phyloP scores from a whole-genome alignment of 1,284 basidiomycete species.

The Trametes hirsuta region DNA sequence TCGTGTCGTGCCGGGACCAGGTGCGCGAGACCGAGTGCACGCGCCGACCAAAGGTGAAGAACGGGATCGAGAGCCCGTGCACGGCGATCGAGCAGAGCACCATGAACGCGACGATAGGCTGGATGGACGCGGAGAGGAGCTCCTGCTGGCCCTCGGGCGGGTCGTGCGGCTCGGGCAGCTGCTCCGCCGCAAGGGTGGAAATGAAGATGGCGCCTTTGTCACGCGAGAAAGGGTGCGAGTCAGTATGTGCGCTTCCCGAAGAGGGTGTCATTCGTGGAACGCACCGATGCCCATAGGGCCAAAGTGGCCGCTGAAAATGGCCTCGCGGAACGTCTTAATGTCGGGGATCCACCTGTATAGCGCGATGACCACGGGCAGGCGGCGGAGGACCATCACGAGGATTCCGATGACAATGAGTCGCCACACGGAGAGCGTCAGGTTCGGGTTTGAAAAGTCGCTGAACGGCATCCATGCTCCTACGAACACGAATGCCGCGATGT shows the following conservation, averaged over 20 bases:
- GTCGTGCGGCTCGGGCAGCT: slow-evolving; percentile 61
- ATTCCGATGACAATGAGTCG: slow-evolving; percentile 83
- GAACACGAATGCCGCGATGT: slow-evolving; percentile 88
- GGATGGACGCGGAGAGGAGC: slow-evolving; percentile 74
- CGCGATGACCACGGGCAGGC: slow-evolving; percentile 83
- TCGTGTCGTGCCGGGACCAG: slow-evolving; percentile 74
- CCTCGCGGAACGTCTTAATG: slow-evolving; percentile 87
- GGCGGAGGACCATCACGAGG: slow-evolving; percentile 75
- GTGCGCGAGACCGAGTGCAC: slow-evolving; percentile 90
- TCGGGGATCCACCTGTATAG: slow-evolving; percentile 92
- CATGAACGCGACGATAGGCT: slow-evolving; percentile 91
- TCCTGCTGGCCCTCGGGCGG: slow-evolving; percentile 65
- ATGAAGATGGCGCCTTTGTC: slow-evolving; percentile 83
- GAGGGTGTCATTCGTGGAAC: slow-evolving; percentile 26
- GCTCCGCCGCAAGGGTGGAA: slow-evolving; percentile 78
- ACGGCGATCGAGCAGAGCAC: slow-evolving; percentile 86
- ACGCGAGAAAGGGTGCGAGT: slow-evolving; percentile 1
- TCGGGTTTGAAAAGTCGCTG: slow-evolving; percentile 64
- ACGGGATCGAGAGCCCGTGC: slow-evolving; percentile 92
- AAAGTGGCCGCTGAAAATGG: slow-evolving; percentile 90
- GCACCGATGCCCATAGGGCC: slow-evolving; percentile 88
- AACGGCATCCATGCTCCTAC: slow-evolving; percentile 97
- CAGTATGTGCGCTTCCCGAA: slow-evolving; percentile 3
- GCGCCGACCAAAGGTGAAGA: slow-evolving; percentile 87
- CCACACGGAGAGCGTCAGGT: slow-evolving; percentile 79